Evolutionary conservation across 306 rosid species (phyloP).

Genomic region (Senna tora): DNA sequence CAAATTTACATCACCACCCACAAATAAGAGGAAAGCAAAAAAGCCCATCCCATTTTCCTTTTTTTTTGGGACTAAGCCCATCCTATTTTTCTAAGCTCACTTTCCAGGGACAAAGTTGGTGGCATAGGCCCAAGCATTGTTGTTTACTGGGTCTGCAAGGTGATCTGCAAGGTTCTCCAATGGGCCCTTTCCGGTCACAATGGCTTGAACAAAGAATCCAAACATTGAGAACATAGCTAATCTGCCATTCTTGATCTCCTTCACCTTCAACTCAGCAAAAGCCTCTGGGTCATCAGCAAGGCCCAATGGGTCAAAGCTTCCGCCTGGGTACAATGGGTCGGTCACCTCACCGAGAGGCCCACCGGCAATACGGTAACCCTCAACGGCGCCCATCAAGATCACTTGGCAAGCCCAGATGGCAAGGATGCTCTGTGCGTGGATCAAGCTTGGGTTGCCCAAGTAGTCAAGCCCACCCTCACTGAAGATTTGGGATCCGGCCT

Average conservation of each 20-base stretch:
- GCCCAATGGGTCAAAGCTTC: slow-evolving; percentile 71
- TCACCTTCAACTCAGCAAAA: slow-evolving; percentile 62
- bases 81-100: slow-evolving; percentile 33
- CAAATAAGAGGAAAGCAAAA: not conserved
- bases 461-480: slow-evolving; percentile 73
- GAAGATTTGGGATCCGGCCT: slow-evolving; percentile 69
- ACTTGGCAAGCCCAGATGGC: slow-evolving; percentile 71
- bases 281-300: slow-evolving; percentile 74
- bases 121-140: slow-evolving; percentile 70
- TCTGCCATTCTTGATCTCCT: slow-evolving; percentile 68
- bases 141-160: slow-evolving; percentile 70
- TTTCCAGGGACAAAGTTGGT: slow-evolving; percentile 73
- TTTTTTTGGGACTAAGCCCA: no score
- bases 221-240: slow-evolving; percentile 70
- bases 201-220: slow-evolving; percentile 69
- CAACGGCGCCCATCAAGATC: slow-evolving; percentile 65
- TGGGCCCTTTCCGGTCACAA: slow-evolving; percentile 66
- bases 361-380: slow-evolving; percentile 66
- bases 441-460: slow-evolving; percentile 67
- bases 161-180: slow-evolving; percentile 68
- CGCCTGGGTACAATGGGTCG: slow-evolving; percentile 68
- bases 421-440: slow-evolving; percentile 66
- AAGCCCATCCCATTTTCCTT: no score
- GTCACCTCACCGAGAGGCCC: slow-evolving; percentile 64
- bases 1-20: slow-evolving; percentile 22